phyloP scores from a whole-genome alignment of 352 stramenopile genomes.

The Pilasporangium apinafurcum region DNA sequence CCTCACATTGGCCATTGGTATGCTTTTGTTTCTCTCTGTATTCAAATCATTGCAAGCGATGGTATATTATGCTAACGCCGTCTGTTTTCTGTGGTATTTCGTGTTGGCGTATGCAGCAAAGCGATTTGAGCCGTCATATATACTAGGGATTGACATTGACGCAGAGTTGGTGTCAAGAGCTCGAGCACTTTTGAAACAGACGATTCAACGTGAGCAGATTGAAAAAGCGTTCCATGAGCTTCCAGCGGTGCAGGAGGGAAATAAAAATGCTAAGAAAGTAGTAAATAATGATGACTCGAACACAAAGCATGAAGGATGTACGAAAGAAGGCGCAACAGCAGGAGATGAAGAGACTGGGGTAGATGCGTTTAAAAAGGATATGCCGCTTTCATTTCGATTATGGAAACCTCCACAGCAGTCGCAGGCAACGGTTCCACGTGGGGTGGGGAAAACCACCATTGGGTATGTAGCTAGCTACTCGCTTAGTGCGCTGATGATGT shows the following conservation, averaged over 20 bases:
- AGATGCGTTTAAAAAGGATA: slow-evolving; percentile 31
- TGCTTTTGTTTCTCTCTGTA: neutral
- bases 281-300: neutral
- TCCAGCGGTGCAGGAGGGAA: neutral
- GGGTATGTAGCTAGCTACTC: slow-evolving; percentile 22
- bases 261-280: neutral
- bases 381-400: slow-evolving; percentile 59
- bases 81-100: neutral
- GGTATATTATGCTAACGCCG: too few species aligned
- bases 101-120: slow-evolving; percentile 20
- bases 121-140: slow-evolving; percentile 35
- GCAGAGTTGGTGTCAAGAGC: slow-evolving; percentile 53
- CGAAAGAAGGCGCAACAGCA: neutral
- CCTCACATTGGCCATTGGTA: slow-evolving; percentile 68
- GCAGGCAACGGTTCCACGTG: slow-evolving; percentile 19
- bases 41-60: too few species aligned
- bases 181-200: slow-evolving; percentile 51
- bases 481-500: neutral
- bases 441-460: slow-evolving; percentile 38
- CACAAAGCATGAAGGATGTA: neutral
- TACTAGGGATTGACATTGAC: slow-evolving; percentile 75
- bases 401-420: slow-evolving; percentile 49
- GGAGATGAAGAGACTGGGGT: neutral
- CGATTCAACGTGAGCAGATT: slow-evolving; percentile 52
- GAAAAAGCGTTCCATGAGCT: slow-evolving; percentile 49